These are phyloP conservation scores for Yamadazyma akitaensis DNA, from an alignment of 805 yeast genomes.

Conservation along the genomic window DNA sequence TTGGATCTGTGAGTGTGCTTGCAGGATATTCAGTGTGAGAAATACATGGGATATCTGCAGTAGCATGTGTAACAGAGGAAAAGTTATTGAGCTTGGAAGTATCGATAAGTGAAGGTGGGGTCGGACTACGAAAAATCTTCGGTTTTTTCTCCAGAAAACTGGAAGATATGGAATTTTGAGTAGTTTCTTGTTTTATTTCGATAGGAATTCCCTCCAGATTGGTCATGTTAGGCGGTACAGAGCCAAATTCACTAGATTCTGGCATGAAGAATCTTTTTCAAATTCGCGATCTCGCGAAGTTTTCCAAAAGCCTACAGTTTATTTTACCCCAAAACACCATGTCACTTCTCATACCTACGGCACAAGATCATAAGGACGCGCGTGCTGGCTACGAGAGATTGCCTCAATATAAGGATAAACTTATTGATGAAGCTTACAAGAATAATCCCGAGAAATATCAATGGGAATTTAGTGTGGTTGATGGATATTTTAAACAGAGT, in stretches of 20 bases:
- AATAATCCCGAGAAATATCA: slow-evolving; percentile 18
- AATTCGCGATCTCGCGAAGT: neutral
- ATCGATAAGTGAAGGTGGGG: neutral
- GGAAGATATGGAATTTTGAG: neutral
- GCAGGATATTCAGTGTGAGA: neutral
- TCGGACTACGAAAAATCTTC: neutral
- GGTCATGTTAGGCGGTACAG: neutral
- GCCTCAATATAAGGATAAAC: slow-evolving; percentile 11
- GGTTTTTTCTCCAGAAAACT: neutral
- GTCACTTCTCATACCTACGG: slow-evolving; percentile 31
- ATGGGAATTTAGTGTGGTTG: slow-evolving; percentile 48
- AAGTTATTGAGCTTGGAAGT: neutral
- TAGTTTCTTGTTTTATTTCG: neutral
- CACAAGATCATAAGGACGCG: slow-evolving; percentile 32
- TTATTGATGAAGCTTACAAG: neutral
- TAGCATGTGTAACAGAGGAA: neutral
- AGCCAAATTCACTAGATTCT: neutral
- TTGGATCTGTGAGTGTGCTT: neutral
- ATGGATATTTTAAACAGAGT: slow-evolving; percentile 49
- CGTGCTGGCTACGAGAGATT: slow-evolving; percentile 22
- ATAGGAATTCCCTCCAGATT: neutral
- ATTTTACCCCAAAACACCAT: neutral
- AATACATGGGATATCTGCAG: neutral
- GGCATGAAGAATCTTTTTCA: neutral
- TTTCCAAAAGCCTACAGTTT: neutral